Evolutionary conservation across 768 basidiomycete species (phyloP), one percentile per base, ranked within the genome.

Genomic region (Tylopilus subfusipes): DNA sequence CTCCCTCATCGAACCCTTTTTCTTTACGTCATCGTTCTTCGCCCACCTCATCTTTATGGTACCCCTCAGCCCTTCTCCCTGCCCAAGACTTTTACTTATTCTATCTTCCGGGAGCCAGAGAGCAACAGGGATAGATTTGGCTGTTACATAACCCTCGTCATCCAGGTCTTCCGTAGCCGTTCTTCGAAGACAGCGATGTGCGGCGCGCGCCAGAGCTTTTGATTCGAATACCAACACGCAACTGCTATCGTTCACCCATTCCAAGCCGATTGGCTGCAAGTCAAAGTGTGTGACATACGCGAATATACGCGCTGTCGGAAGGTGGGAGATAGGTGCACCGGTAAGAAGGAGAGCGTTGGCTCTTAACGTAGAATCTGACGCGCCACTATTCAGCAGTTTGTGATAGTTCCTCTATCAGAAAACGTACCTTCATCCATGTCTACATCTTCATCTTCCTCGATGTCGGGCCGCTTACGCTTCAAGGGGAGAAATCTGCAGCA

Each of bases 241-340:
- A 24, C 87, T 90, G 22, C 75, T 85, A 71, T 93, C 91, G 67
- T 91, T 84, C 19, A 93, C 79, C 91, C 91, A 93, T 72, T 93
- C 91, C 9, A 93, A 73, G 9, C 80, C 90, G 57, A 90, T 78
- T 0, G 90, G 90, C 19, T 80, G 76, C 1, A 83, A 77, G 44
- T 88, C 85, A 63, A 88, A 90, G 60, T 92, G 86, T 2, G 83
- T 86, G 30, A 85, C 84, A 61, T 93, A 93, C 0, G 86, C 90
- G 64, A 93, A 93, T 50, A 93, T 77, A 36, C 86, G 80, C 3
- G 82, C 75, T 4, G 91, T 93, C 22, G 88, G 82, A 10, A 93
- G 79, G 61, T 85, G 80, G 5, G 84, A 76, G 53, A 93, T 88
- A 1, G 91, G 88, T 8, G 80, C 64, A 22, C 91, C 91, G 5